Evolutionary conservation across 2,329 filamentous ascomycete genomes (phyloP).

Genomic region (Trematosphaeria pertusa): DNA sequence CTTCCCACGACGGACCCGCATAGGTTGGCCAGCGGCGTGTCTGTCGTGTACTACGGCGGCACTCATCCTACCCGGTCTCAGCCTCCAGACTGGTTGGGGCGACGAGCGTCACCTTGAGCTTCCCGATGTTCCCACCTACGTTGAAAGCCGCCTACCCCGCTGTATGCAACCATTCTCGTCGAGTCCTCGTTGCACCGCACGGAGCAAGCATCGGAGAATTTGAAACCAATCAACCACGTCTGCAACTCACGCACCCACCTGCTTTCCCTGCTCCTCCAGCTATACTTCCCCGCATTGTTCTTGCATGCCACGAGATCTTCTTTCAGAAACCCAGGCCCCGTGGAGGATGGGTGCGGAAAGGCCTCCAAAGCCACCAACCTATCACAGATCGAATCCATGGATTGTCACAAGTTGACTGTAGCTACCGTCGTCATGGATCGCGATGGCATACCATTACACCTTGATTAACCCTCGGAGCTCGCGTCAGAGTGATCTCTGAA

Average conservation of each 20-base stretch:
- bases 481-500: no score
- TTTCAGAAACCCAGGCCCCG: background rate
- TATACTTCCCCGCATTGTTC: background rate
- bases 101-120: background rate
- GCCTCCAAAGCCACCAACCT: no score
- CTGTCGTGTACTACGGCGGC: slow-evolving; percentile 1
- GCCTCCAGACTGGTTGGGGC: background rate
- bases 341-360: no score
- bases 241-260: background rate
- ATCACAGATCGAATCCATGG: no score
- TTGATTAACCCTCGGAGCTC: no score
- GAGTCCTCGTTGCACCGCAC: slow-evolving; percentile 2
- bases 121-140: background rate
- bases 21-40: background rate
- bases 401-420: no score
- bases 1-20: background rate
- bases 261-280: background rate
- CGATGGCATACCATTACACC: no score
- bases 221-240: slow-evolving; percentile 8
- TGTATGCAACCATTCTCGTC: background rate
- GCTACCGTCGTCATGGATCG: no score
- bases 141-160: background rate
- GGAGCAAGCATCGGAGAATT: slow-evolving; percentile 9
- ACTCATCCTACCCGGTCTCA: background rate
- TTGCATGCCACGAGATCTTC: background rate